Evolutionary conservation across 805 yeast genomes (phyloP), one percentile per base, ranked within the genome.

Genomic region (Nakazawaea wickerhamii): DNA sequence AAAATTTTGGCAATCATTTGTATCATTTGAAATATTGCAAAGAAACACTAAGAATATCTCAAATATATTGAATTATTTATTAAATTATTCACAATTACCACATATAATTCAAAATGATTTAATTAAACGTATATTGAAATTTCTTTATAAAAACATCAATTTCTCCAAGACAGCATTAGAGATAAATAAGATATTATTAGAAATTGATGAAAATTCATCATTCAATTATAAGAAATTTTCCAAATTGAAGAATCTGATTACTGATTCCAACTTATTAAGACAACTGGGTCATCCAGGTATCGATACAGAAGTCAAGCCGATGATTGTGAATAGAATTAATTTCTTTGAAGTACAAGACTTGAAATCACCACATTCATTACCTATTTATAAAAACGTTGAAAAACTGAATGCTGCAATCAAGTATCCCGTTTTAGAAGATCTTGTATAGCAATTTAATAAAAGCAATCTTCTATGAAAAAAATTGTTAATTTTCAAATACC

Each of bases 321-420:
- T 60, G 10, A 60, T 72, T 14, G 58, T 64, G 1, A 75, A 74
- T 48, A 64, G 62, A 26, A 58, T 46, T 43, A 62, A 55, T 10
- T 48, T 58, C 11, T 53, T 59, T 36, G 50, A 43, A 13, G 9
- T 15, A 9, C 5, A 13, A 8, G n/a, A 13, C 3, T 19, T 38
- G 48, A 43, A 41, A 53, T 2, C 33, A n/a, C 55, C 59, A 1
- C 63, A 69, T 5, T 50, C 59, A 2, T 44, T 79, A 18, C 91
- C 90, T 2, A 63, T 69, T 4, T 81, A 81, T 56, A 75, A 70
- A 48, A 78, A 79, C 53, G 77, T 81, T 7, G 90, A 84, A 49
- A 79, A 76, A 55, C 83, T 85, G 4, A 64, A 65, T 41, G 61
- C 65, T 17, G 63, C 73, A 10, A 63, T 75, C 1, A 67, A 64